Conservation (phyloP, 2,329 filamentous ascomycete genomes). For the Ascosphaera apis region DNA sequence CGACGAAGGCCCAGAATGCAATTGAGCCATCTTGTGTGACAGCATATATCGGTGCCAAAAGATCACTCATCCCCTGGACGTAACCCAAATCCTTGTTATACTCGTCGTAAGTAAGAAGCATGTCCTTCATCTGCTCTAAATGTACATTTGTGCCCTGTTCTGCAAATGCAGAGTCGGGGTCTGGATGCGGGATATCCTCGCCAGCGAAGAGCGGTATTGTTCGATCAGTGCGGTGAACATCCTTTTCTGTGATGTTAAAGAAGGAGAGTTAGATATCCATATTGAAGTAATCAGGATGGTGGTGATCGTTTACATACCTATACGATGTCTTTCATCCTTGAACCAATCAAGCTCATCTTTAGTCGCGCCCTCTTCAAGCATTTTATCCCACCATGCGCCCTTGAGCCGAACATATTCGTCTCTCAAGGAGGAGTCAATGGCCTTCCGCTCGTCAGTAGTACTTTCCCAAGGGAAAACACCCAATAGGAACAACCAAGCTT, state of each 20-base stretch:
- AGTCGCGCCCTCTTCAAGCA: conserved; percentile 60
- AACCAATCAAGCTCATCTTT: conserved; percentile 81
- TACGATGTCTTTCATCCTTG: conserved; percentile 79
- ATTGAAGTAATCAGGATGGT: conserved; percentile 1
- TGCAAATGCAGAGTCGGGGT: conserved; percentile 86
- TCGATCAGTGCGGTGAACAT: conserved; percentile 91
- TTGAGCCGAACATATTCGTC: conserved; percentile 92
- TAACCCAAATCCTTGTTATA: conserved; percentile 91
- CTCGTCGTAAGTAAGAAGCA: conserved; percentile 96
- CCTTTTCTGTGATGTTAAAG: conserved; percentile 54
- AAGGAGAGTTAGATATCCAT: conserved; percentile 28
- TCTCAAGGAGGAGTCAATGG: conserved; percentile 58
- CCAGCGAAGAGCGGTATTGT: conserved; percentile 87
- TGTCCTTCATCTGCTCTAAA: conserved; percentile 96
- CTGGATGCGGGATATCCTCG: conserved; percentile 89
- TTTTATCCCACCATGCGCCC: conserved; percentile 84
- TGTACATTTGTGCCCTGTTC: conserved; percentile 89
- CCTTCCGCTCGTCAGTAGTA: conserved; percentile 61
- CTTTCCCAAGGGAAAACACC: conserved; percentile 90
- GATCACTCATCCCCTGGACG: conserved; percentile 95
- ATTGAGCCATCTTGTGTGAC: conserved; percentile 93
- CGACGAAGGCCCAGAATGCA: conserved; percentile 89
- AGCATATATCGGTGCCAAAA: conserved; percentile 86
- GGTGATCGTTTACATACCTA: conserved; percentile 42
- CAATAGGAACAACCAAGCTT: conserved; percentile 86